Evolutionary conservation across 2,329 filamentous ascomycete species (phyloP).

Genomic region (Cladophialophora exuberans): DNA sequence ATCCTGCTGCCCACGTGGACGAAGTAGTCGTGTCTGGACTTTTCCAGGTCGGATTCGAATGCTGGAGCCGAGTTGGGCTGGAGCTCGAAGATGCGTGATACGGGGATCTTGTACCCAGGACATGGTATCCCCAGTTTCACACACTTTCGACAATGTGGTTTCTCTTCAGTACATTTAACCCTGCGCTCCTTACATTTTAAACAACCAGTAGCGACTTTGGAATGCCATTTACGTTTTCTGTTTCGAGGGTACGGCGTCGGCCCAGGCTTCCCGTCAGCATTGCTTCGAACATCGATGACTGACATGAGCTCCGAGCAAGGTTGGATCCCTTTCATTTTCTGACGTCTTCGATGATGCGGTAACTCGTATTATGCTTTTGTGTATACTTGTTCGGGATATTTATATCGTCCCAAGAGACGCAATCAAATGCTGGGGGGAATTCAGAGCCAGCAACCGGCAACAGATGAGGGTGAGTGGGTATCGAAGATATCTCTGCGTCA

Average conservation of each 20-base stretch:
- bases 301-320: background rate
- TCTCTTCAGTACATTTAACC: constrained; percentile 36
- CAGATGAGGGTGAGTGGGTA: background rate
- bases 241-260: background rate
- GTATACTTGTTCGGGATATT: background rate
- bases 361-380: background rate
- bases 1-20: constrained; percentile 9
- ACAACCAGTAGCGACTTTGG: constrained; percentile 23
- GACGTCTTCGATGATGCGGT: background rate
- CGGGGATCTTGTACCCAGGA: constrained; percentile 32
- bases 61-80: background rate
- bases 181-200: constrained; percentile 21
- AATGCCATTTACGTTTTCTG: constrained; percentile 18
- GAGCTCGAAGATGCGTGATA: constrained; percentile 16
- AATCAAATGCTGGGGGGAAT: too few species aligned
- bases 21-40: constrained; percentile 14
- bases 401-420: background rate
- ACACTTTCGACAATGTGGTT: constrained; percentile 34
- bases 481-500: too few species aligned
- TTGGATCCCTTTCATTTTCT: too few species aligned
- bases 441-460: background rate
- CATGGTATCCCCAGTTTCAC: constrained; percentile 34
- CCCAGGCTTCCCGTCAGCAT: background rate
- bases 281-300: background rate
- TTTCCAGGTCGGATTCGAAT: constrained; percentile 10